Evolutionary conservation across 306 rosid genomes (phyloP).

Genomic region (Pyrus pyrifolia): DNA sequence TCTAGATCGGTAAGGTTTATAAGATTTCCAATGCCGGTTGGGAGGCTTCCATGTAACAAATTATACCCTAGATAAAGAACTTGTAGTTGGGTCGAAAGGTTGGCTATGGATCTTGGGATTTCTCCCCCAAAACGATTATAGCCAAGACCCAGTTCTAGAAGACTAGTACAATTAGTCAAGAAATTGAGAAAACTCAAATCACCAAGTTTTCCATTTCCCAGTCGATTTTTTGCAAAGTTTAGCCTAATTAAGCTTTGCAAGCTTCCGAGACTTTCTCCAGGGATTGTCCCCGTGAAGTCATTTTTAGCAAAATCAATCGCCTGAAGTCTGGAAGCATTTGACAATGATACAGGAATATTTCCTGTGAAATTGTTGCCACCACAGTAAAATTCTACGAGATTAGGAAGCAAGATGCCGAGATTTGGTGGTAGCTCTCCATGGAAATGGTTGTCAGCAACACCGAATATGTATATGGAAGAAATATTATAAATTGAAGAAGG

Average conservation of each 20-base stretch:
- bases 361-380: neutral
- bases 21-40: neutral
- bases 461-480: accelerated
- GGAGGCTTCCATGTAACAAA: neutral
- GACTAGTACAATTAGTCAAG: neutral
- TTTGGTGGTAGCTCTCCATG: neutral
- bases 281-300: too few species aligned
- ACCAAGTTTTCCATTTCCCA: neutral
- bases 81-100: neutral
- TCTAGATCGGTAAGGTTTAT: too few species aligned
- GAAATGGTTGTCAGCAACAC: neutral
- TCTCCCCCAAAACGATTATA: neutral
- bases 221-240: too few species aligned
- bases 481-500: neutral
- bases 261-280: neutral
- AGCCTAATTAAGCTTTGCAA: neutral
- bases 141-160: accelerated
- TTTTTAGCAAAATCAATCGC: accelerated
- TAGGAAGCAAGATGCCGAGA: neutral
- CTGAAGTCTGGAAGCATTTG: neutral
- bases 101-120: neutral
- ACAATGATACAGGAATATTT: neutral
- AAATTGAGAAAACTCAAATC: neutral
- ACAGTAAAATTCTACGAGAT: neutral
- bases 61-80: neutral